Evolutionary conservation across 371 early-diverging fungal genomes (phyloP).

Genomic region (Mucor mucedo): DNA sequence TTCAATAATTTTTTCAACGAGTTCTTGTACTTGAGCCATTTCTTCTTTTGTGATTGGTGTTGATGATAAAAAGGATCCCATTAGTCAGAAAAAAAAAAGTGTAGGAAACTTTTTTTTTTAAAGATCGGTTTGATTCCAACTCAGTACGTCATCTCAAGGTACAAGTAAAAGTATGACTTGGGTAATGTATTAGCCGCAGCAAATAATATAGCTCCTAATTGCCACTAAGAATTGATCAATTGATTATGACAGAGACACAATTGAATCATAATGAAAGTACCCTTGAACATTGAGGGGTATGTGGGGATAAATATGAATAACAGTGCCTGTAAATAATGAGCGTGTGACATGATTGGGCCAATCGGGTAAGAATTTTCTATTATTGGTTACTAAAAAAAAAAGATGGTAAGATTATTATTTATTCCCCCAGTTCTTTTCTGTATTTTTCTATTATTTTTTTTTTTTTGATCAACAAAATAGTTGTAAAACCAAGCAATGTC

Average conservation of each 20-base stretch:
- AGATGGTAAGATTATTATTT: slow-evolving; percentile 8
- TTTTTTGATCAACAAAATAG: background rate
- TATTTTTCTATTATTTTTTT: slow-evolving; percentile 3
- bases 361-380: slow-evolving; percentile 8
- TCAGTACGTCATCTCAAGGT: too few species aligned
- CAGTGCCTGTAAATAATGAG: background rate
- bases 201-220: too few species aligned
- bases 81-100: slow-evolving; percentile 2
- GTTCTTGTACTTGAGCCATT: slow-evolving; percentile 29
- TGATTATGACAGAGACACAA: too few species aligned
- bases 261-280: too few species aligned
- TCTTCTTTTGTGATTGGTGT: slow-evolving; percentile 29
- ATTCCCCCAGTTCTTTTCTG: slow-evolving; percentile 6
- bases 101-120: too few species aligned
- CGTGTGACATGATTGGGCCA: background rate
- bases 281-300: too few species aligned
- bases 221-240: background rate
- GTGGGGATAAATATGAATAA: too few species aligned
- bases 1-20: slow-evolving; percentile 37
- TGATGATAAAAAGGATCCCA: slow-evolving; percentile 17
- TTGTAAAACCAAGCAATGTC: slow-evolving; percentile 8
- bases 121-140: too few species aligned
- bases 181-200: too few species aligned
- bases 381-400: slow-evolving; percentile 10
- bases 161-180: too few species aligned